phyloP scores from a whole-genome alignment of 78 protist species.

The Dictyostelium intermedium region DNA sequence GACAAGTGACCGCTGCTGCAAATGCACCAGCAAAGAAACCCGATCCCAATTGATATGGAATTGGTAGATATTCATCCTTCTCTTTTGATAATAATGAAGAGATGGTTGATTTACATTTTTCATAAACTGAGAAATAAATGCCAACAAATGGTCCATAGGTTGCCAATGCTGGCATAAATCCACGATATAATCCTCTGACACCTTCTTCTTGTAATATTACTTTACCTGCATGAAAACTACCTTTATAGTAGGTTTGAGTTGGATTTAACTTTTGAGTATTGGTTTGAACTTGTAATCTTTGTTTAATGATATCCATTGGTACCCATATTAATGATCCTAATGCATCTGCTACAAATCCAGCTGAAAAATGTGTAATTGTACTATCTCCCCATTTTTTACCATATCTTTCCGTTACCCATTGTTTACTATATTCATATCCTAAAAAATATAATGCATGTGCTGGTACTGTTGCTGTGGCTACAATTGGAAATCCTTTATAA shows the following conservation, averaged over 20 bases:
- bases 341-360: slow-evolving; percentile 75
- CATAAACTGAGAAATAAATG: slow-evolving; percentile 76
- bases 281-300: slow-evolving; percentile 69
- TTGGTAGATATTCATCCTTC: slow-evolving; percentile 9
- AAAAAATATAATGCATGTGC: slow-evolving; percentile 84
- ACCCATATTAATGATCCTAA: slow-evolving; percentile 79
- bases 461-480: slow-evolving; percentile 77
- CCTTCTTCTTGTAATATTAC: slow-evolving; percentile 69
- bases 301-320: slow-evolving; percentile 85
- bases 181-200: slow-evolving; percentile 62
- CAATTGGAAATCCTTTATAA: slow-evolving; percentile 81
- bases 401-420: neutral
- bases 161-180: slow-evolving; percentile 65
- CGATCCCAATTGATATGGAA: slow-evolving; percentile 25
- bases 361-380: slow-evolving; percentile 35
- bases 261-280: slow-evolving; percentile 30
- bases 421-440: slow-evolving; percentile 74
- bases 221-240: slow-evolving; percentile 58
- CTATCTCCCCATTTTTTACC: slow-evolving; percentile 8
- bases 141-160: slow-evolving; percentile 81
- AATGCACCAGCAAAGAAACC: slow-evolving; percentile 84
- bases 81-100: neutral
- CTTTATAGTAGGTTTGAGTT: slow-evolving; percentile 46
- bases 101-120: slow-evolving; percentile 25
- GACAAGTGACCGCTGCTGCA: slow-evolving; percentile 85